These are phyloP conservation scores for Podospora pseudocomata DNA, from an alignment of 495 filamentous ascomycete species.

Conservation along the genomic window DNA sequence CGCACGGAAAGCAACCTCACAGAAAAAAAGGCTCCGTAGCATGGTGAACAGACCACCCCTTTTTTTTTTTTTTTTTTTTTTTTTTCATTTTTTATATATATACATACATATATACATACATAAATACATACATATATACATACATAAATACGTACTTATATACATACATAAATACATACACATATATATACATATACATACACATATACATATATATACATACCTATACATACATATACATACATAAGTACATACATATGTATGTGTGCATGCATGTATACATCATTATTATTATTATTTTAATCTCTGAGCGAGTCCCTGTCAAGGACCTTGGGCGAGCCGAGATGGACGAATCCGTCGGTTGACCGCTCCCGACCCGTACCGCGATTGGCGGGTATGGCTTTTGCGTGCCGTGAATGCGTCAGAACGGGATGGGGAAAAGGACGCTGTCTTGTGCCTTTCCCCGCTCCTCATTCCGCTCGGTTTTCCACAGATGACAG, in stretches of 20 bases:
- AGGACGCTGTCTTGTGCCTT: not conserved
- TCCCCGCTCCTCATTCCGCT: not conserved
- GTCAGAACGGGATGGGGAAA: too few species aligned
- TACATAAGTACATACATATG: too few species aligned
- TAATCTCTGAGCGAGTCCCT: not conserved
- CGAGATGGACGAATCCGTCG: slow-evolving; percentile 3
- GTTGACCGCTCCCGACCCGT: slow-evolving; percentile 9
- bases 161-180: too few species aligned
- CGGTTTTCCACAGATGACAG: not conserved
- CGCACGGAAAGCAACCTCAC: not conserved
- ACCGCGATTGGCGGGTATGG: slow-evolving; percentile 7
- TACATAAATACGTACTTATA: too few species aligned
- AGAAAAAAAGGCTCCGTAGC: not conserved
- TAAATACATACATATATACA: too few species aligned
- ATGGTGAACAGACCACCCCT: not conserved
- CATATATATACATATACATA: too few species aligned
- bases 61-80: not conserved
- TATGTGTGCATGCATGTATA: too few species aligned
- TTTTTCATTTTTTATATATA: not conserved
- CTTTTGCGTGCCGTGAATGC: not conserved
- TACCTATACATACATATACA: too few species aligned
- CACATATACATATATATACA: too few species aligned
- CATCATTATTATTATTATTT: too few species aligned
- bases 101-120: too few species aligned
- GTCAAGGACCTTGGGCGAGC: not conserved